Conservation (phyloP, 768 basidiomycete genomes). For the Lactarius sp. region DNA sequence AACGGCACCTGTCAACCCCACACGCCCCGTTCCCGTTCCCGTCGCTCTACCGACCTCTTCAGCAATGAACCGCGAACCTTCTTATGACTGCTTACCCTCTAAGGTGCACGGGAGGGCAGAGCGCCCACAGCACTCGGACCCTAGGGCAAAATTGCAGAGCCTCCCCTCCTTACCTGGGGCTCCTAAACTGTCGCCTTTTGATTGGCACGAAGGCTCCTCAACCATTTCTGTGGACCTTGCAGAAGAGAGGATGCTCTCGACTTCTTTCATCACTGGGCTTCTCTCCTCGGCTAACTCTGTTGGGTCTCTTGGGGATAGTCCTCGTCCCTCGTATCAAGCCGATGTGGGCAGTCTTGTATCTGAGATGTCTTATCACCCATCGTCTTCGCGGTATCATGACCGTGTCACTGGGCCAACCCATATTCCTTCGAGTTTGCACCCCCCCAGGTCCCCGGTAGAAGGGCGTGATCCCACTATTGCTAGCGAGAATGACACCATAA, state of each 20-base stretch:
- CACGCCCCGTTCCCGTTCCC: background rate
- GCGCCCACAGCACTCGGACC: background rate
- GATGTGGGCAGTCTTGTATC: constrained; percentile 36
- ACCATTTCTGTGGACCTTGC: constrained; percentile 51
- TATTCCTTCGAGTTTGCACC: constrained; percentile 1
- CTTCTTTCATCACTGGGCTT: constrained; percentile 56
- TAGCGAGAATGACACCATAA: constrained; percentile 13
- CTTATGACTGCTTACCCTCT: background rate
- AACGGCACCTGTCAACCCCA: background rate
- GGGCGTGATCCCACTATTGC: background rate
- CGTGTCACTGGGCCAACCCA: constrained; percentile 22
- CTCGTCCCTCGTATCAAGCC: constrained; percentile 33
- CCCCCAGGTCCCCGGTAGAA: background rate
- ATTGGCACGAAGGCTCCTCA: constrained; percentile 61
- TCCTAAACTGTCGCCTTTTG: constrained; percentile 36
- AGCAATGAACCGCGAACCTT: background rate
- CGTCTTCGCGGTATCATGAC: constrained; percentile 25
- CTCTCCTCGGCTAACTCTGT: constrained; percentile 31
- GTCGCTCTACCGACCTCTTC: background rate
- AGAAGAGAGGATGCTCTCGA: constrained; percentile 54
- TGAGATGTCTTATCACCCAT: constrained; percentile 48
- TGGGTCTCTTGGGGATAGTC: constrained; percentile 24
- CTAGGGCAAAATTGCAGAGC: constrained; percentile 1
- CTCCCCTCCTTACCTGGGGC: background rate
- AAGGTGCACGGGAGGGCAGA: background rate